Conservation (phyloP, 2,329 filamentous ascomycete species). For the Ascochyta rabiei region DNA sequence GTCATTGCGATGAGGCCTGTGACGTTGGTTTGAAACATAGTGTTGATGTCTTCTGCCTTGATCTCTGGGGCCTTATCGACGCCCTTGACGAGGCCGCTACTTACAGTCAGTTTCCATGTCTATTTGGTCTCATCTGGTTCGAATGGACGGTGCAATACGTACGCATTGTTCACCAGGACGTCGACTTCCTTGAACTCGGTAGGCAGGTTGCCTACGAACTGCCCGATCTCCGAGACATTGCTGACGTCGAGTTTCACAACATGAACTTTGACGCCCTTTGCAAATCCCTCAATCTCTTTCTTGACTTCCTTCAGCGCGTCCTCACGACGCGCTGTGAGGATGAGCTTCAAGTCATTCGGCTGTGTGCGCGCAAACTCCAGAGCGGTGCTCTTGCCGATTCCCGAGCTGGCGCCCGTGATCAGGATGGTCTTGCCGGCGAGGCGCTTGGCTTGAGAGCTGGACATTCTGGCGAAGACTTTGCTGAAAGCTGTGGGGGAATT, state of each 20-base stretch:
- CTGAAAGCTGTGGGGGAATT: slow-evolving; percentile 10
- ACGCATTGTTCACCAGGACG: slow-evolving; percentile 96
- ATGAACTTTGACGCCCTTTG: slow-evolving; percentile 75
- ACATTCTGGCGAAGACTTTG: slow-evolving; percentile 58
- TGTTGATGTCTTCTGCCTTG: slow-evolving; percentile 76
- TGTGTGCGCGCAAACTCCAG: slow-evolving; percentile 90
- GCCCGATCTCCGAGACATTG: slow-evolving; percentile 73
- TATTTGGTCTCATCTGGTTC: neutral
- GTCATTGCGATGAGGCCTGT: slow-evolving; percentile 96
- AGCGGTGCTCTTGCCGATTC: slow-evolving; percentile 84
- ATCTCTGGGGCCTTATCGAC: slow-evolving; percentile 87
- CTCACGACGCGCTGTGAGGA: slow-evolving; percentile 85
- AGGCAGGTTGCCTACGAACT: slow-evolving; percentile 75
- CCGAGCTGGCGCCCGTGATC: slow-evolving; percentile 90
- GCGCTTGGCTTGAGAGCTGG: slow-evolving; percentile 74
- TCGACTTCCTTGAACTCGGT: slow-evolving; percentile 84
- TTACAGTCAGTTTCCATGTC: neutral
- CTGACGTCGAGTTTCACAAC: slow-evolving; percentile 88
- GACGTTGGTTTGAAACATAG: slow-evolving; percentile 94
- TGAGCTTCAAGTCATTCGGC: slow-evolving; percentile 78
- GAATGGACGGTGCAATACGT: slow-evolving; percentile 42
- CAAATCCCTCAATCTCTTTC: slow-evolving; percentile 74
- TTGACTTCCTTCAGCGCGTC: slow-evolving; percentile 80
- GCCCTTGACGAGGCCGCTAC: slow-evolving; percentile 84
- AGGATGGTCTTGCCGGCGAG: slow-evolving; percentile 92